These are phyloP conservation scores for Cicer chorassanicum DNA, from an alignment of 306 rosid species.

Conservation along the genomic window DNA sequence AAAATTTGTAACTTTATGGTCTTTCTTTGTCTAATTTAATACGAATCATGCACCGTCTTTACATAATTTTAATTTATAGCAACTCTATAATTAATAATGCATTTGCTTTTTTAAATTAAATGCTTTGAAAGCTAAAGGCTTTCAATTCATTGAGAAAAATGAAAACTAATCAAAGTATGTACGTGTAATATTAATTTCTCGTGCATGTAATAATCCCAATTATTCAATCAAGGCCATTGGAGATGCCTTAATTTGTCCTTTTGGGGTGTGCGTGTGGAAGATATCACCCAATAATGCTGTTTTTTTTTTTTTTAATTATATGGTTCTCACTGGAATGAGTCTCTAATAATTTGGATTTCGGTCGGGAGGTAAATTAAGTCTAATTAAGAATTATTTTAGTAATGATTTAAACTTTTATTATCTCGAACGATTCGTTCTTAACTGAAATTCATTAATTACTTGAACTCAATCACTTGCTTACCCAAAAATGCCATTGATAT, in stretches of 20 bases:
- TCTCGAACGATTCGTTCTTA: too few relatives aligned
- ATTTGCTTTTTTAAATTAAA: conserved; percentile 46
- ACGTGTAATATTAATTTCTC: conserved; percentile 42
- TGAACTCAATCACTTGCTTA: too few relatives aligned
- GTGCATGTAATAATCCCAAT: conserved; percentile 41
- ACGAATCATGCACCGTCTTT: conserved; percentile 50
- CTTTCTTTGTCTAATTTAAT: conserved; percentile 55
- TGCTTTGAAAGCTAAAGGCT: conserved; percentile 47
- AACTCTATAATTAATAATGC: conserved; percentile 51
- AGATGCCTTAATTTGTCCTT: conserved; percentile 17
- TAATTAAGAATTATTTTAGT: too few relatives aligned
- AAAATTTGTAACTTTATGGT: conserved; percentile 35
- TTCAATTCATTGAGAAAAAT: conserved; percentile 39
- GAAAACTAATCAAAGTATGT: conserved; percentile 42
- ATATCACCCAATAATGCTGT: conserved; percentile 37
- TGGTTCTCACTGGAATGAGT: too few relatives aligned
- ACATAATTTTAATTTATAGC: conserved; percentile 39
- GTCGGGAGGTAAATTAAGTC: too few relatives aligned
- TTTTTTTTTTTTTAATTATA: too few relatives aligned
- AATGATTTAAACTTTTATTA: fast-evolving
- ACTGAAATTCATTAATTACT: too few relatives aligned
- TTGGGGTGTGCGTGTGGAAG: conserved; percentile 32
- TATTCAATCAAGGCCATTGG: conserved; percentile 30
- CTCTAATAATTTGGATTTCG: too few relatives aligned
- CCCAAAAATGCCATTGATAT: neutral